Base-by-base conservation (phyloP, 345 rosid genomes). In the Hibiscus syriacus region DNA sequence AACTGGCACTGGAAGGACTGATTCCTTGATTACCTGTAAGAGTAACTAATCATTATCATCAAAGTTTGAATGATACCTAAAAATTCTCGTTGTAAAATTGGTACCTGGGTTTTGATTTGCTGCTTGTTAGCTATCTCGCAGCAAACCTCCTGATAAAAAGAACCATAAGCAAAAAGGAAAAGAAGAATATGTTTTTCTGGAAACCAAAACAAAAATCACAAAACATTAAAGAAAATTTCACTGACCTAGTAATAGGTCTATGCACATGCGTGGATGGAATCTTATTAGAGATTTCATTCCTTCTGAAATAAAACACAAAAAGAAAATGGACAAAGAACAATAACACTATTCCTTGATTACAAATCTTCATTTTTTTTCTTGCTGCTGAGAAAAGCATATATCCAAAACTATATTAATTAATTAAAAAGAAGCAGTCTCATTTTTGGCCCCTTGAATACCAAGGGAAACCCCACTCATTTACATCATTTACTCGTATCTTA, bases 161-260 rank as follows among this genome's bases (percentile, higher is more conserved):
- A 74, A 54, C 4, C 19, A 59, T 17, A 32, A 6, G 39, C 49
- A 58, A 46, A 45, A 45, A 43, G 12, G 41, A 55, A 19, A 34
- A 69, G 45, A 29, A 67, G 41, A 52, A 55, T 20, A 73, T 1
- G 1, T 32, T 17, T 2, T 5, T n/a, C n/a, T 32, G 60, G 63
- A 26, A 58, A 36, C 12, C 6, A 48, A 53, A 58, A n/a, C 54
- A 53, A 59, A 26, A 1, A 55, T 73, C 57, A 60, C 1, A 64
- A 9, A 29, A 66, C 6, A 0, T n/a, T 17, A 10, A 8, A 56
- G 8, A 14, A 54, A 60, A 13, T 45, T 64, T 5, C 52, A 62
- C 83, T 72, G 60, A 91, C 96, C 99, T 85, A 41, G 99, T 94
- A 38, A 94, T 78, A 16, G 99, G 97, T 73, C 99, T 82, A 81